A percentile compares a stretch with the other conserved stretches of the same genome.
Conservation (phyloP, 495 filamentous ascomycete genomes). For the Aspergillus sclerotioniger region DNA sequence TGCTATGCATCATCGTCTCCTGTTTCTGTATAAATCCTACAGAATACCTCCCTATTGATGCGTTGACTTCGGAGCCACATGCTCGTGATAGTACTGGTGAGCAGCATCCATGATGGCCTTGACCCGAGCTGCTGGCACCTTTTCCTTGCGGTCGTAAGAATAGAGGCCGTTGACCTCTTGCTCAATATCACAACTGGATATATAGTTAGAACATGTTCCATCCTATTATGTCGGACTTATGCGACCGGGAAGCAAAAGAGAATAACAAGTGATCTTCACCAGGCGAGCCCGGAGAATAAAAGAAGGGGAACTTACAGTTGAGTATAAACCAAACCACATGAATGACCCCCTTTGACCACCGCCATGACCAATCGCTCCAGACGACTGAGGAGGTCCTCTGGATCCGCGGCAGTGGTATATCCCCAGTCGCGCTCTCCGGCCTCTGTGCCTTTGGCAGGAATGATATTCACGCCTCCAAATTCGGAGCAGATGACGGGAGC, state of each 20-base stretch:
- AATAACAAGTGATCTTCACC: too few species aligned
- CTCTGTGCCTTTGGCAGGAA: constrained; percentile 31
- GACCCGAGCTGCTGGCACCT: constrained; percentile 31
- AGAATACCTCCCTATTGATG: too few species aligned
- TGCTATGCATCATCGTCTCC: too few species aligned
- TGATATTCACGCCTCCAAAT: constrained; percentile 61
- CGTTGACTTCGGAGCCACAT: constrained; percentile 16
- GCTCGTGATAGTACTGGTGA: constrained; percentile 29
- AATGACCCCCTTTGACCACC: constrained; percentile 34
- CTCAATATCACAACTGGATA: constrained; percentile 35
- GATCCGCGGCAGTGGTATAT: constrained; percentile 38
- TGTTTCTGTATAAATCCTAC: too few species aligned
- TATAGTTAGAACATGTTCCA: too few species aligned
- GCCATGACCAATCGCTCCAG: constrained; percentile 37
- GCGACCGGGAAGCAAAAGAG: too few species aligned
- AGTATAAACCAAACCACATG: constrained; percentile 40
- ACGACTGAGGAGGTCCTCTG: constrained; percentile 30
- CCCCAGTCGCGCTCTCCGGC: constrained; percentile 37
- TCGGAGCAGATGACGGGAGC: constrained; percentile 58
- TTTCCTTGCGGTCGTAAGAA: constrained; percentile 35
- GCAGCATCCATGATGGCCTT: constrained; percentile 41
- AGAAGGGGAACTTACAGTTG: constrained; percentile 32
- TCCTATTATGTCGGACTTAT: too few species aligned
- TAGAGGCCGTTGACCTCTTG: constrained; percentile 43
- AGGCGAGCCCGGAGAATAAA: neutral